Evolutionary conservation across 23 red algal genomes (phyloP), one percentile per base, ranked within the genome.

Genomic region (Gracilariopsis chorda): DNA sequence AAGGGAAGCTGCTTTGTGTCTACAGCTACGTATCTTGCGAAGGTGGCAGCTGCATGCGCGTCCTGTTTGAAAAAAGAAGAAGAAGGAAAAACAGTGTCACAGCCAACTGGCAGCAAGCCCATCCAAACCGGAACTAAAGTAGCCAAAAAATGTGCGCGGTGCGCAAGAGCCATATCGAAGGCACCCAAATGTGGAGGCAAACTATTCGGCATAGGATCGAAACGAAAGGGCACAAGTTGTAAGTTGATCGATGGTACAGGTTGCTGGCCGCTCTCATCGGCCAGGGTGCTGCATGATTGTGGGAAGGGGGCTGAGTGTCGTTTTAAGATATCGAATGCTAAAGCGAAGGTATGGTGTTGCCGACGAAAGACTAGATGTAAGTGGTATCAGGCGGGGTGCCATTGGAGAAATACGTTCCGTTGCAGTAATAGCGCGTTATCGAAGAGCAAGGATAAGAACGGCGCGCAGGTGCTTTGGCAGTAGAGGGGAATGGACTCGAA

Each of bases 341-440:
- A 72, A 33, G 65, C 65, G 6, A 72, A 72, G 65, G 40, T 72
- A 20, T 72, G 65, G 65, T 72, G 65, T 45, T 72, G 65, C 40
- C 65, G 65, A 7, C 35, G 5, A 30, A 37, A 45, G 34, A 37
- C 5, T 6, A 37, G 32, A 20, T 72, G 65, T 32, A 72, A 72
- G 40, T 72, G 65, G 65, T 72, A 11, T 45, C 65, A 72, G 65
- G 40, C 40, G 25, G 32, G 21, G 40, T 72, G 65, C 17, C 65
- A 72, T 30, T 8, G 5, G 11, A n/a, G 21, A 12, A 72, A 72
- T 32, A 33, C 23, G 11, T 72, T 72, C 65, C 65, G 65, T 32
- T 72, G 65, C 65, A 72, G 65, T 30, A 72, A 72, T 32, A 37
- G 40, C 21, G 65, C 65, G 4, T 30, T 72, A 3, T 72, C 65